Conservation (phyloP, 768 basidiomycete genomes). For the Leccinellum luteum region DNA sequence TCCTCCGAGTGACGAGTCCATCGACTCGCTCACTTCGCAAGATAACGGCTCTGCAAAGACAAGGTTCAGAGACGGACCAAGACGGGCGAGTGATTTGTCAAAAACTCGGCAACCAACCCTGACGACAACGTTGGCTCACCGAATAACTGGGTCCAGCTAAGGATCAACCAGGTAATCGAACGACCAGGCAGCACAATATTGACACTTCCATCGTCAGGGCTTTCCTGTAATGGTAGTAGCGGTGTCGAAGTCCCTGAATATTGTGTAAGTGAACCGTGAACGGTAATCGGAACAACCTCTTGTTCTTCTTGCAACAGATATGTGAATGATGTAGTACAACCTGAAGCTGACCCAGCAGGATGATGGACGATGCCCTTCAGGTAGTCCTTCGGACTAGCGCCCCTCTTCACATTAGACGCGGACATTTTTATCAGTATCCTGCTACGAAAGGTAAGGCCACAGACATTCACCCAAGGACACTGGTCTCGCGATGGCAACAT, state of each 20-base stretch:
- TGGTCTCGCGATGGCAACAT: constrained; percentile 26
- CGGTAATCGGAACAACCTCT: constrained; percentile 1
- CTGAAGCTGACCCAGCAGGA: neutral
- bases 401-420: neutral
- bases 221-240: constrained; percentile 4
- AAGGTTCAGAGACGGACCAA: constrained; percentile 5
- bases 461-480: constrained; percentile 6
- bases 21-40: constrained; percentile 1
- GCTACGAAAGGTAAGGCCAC: neutral
- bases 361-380: neutral
- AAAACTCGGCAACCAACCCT: neutral
- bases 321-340: neutral
- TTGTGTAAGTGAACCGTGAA: constrained; percentile 8
- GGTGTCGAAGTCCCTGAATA: neutral
- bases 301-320: constrained; percentile 2
- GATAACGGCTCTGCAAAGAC: constrained; percentile 4
- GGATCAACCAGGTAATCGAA: constrained; percentile 21
- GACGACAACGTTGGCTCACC: constrained; percentile 16
- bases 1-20: too few species aligned
- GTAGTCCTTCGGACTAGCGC: constrained; percentile 9
- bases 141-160: constrained; percentile 16
- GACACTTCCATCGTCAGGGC: constrained; percentile 8
- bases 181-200: constrained; percentile 15
- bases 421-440: neutral
- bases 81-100: neutral